Evolutionary conservation across 805 yeast species (phyloP).

Genomic region (Nakazawaea wickerhamii): DNA sequence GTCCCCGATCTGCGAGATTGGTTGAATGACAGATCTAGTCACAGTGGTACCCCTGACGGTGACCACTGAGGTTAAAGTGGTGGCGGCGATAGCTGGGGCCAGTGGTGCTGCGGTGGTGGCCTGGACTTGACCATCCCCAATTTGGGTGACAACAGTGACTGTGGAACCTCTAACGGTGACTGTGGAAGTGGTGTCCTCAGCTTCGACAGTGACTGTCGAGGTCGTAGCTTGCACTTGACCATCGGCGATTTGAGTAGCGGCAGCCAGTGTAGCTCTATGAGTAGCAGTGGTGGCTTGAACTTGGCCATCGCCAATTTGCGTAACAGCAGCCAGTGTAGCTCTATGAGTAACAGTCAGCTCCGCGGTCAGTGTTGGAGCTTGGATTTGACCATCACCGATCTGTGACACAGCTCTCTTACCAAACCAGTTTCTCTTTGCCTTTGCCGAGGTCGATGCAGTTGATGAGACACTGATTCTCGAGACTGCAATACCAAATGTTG

Average conservation of each 20-base stretch:
- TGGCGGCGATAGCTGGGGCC: slow-evolving; percentile 27
- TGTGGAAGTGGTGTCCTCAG: slow-evolving; percentile 24
- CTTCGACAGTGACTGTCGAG: slow-evolving; percentile 30
- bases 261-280: slow-evolving; percentile 21
- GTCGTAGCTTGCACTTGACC: no score
- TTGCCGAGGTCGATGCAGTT: slow-evolving; percentile 22
- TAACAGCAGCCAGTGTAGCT: slow-evolving; percentile 24
- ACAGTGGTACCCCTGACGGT: slow-evolving; percentile 34
- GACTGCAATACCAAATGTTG: slow-evolving; percentile 55
- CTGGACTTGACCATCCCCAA: slow-evolving; percentile 44
- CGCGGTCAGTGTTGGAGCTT: slow-evolving; percentile 25
- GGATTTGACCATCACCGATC: slow-evolving; percentile 45
- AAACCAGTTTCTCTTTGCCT: slow-evolving; percentile 28
- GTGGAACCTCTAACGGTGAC: no score
- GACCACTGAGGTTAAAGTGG: slow-evolving; percentile 31
- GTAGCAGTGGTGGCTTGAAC: slow-evolving; percentile 32
- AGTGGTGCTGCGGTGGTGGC: slow-evolving; percentile 28
- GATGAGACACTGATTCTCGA: slow-evolving; percentile 19
- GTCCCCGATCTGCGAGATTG: slow-evolving; percentile 21
- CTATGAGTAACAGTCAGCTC: slow-evolving; percentile 5
- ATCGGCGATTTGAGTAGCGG: slow-evolving; percentile 41
- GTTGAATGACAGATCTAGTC: slow-evolving; percentile 33
- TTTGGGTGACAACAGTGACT: slow-evolving; percentile 33
- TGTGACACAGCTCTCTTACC: slow-evolving; percentile 35
- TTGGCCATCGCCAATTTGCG: slow-evolving; percentile 43